Conservation (phyloP, 2,329 filamentous ascomycete species). For the Penicillium sp. region DNA sequence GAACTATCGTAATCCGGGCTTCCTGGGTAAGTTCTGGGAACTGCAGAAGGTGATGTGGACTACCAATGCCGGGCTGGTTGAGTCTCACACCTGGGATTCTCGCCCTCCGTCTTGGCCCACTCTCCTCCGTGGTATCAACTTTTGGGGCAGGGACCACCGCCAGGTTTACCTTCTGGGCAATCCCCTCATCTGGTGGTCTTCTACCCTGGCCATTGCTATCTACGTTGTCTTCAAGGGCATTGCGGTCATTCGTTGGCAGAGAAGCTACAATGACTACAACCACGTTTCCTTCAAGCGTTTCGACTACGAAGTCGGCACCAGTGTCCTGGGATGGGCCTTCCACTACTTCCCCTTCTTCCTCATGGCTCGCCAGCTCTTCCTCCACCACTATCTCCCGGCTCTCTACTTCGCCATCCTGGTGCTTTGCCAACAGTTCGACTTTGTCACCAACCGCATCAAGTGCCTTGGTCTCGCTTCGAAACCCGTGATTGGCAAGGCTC, state of each 20-base stretch:
- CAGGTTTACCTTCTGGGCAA: slow-evolving; percentile 98
- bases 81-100: slow-evolving; percentile 98
- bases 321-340: slow-evolving; percentile 89
- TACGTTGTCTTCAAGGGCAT: slow-evolving; percentile 85
- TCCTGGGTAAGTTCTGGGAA: slow-evolving; percentile 97
- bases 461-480: slow-evolving; percentile 66
- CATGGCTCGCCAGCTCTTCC: slow-evolving; percentile 96
- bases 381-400: slow-evolving; percentile 97
- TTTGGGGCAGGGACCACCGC: slow-evolving; percentile 92
- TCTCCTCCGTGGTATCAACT: slow-evolving; percentile 93
- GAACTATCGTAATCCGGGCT: slow-evolving; percentile 91
- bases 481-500: slow-evolving; percentile 71
- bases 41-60: slow-evolving; percentile 98
- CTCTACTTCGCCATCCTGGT: slow-evolving; percentile 92
- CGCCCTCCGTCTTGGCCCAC: slow-evolving; percentile 91
- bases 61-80: slow-evolving; percentile 92
- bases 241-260: slow-evolving; percentile 88
- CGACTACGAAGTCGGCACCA: slow-evolving; percentile 92
- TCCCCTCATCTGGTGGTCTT: slow-evolving; percentile 90
- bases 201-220: slow-evolving; percentile 70
- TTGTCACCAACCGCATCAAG: slow-evolving; percentile 69
- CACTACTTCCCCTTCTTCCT: slow-evolving; percentile 99
- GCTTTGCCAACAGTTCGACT: slow-evolving; percentile 87
- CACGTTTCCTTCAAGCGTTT: slow-evolving; percentile 88
- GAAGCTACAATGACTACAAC: slow-evolving; percentile 82